A percentile compares a stretch with the other conserved stretches of the same genome.
Evolutionary conservation across 1,284 basidiomycete genomes (phyloP).

Genomic region (Papiliotrema nemorosa): DNA sequence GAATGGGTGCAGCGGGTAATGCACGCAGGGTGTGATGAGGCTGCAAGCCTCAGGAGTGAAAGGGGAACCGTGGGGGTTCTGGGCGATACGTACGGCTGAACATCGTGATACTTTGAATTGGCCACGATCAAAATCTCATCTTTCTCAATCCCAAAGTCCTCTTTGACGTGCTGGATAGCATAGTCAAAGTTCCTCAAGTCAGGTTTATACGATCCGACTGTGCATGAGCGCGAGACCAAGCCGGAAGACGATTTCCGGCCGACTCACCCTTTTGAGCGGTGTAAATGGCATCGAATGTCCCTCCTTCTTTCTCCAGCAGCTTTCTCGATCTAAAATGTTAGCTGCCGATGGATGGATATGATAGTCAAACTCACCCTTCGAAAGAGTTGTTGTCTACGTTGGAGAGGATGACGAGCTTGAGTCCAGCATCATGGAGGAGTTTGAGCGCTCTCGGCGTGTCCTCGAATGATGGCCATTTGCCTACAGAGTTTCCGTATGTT

Average conservation of each 20-base stretch:
- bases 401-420: slow-evolving; percentile 32
- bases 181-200: slow-evolving; percentile 33
- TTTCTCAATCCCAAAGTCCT: slow-evolving; percentile 22
- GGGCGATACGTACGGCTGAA: slow-evolving; percentile 25
- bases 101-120: slow-evolving; percentile 30
- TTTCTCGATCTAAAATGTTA: slow-evolving; percentile 15
- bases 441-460: slow-evolving; percentile 28
- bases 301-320: slow-evolving; percentile 27
- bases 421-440: slow-evolving; percentile 21
- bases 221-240: neutral
- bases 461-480: slow-evolving; percentile 35
- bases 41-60: no score
- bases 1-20: no score
- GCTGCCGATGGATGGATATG: neutral
- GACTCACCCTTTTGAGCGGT: slow-evolving; percentile 34
- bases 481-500: slow-evolving; percentile 26
- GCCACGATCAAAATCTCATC: slow-evolving; percentile 32
- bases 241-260: neutral
- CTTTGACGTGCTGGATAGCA: slow-evolving; percentile 23
- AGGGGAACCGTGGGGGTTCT: no score
- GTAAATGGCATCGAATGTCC: slow-evolving; percentile 31
- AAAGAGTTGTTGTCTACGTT: slow-evolving; percentile 36
- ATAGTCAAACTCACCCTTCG: slow-evolving; percentile 14
- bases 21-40: no score
- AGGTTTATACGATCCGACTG: slow-evolving; percentile 39